phyloP scores from a whole-genome alignment of 306 rosid genomes.

The Delonix regia region DNA sequence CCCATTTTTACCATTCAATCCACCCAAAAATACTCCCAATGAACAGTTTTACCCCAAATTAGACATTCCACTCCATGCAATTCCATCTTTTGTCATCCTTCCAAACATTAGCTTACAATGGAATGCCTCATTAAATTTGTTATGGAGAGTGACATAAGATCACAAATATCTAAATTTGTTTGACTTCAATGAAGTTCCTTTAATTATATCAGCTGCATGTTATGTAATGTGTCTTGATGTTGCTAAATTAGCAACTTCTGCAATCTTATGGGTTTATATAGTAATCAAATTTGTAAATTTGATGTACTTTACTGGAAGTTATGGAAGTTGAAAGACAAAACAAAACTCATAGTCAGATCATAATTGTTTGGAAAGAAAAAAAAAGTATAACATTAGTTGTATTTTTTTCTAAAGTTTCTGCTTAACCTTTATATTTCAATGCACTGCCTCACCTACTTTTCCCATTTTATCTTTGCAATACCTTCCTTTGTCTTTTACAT shows the following conservation, averaged over 20 bases:
- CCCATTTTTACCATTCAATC: too few species aligned
- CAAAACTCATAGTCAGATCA: too few species aligned
- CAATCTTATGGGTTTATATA: not conserved
- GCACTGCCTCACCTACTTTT: not conserved
- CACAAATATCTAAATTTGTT: too few species aligned
- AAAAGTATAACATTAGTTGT: not conserved
- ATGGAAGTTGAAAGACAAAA: not conserved
- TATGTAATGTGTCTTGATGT: too few species aligned
- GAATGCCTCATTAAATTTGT: not conserved
- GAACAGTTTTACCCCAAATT: too few species aligned
- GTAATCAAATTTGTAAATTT: not conserved
- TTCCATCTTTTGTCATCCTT: too few species aligned
- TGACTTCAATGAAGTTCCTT: too few species aligned
- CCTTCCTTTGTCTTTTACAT: not conserved
- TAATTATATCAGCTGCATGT: not conserved
- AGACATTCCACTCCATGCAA: too few species aligned
- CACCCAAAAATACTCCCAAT: too few species aligned
- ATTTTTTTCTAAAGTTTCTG: not conserved
- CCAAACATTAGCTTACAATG: not conserved
- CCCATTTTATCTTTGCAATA: not conserved
- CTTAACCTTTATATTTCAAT: not conserved
- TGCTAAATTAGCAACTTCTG: not conserved
- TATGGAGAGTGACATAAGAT: not conserved
- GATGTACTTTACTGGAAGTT: not conserved
- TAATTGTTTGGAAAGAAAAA: too few species aligned